Evolutionary conservation across 1,284 basidiomycete genomes (phyloP).

Genomic region (Heterobasidion annosum): DNA sequence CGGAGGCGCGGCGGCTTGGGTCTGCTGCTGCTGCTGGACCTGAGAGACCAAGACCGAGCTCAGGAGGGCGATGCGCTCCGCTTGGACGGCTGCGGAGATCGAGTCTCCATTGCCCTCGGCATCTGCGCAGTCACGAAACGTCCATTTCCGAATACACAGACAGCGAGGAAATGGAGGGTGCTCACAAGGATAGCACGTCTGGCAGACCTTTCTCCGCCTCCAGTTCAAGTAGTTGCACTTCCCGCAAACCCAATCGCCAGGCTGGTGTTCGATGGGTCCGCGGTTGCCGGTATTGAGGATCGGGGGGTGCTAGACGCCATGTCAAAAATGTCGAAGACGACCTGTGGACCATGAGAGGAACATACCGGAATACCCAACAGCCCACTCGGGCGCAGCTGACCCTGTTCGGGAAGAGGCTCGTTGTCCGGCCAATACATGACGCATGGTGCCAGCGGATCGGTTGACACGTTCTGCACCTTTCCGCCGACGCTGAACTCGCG

Average conservation of each 20-base stretch:
- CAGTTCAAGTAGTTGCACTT: conserved; percentile 83
- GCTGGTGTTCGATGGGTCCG: conserved; percentile 79
- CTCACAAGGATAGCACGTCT: conserved; percentile 79
- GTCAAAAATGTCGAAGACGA: neutral
- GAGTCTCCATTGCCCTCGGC: conserved; percentile 81
- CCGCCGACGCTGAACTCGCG: conserved; percentile 64
- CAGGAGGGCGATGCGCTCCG: conserved; percentile 70
- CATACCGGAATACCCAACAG: conserved; percentile 46
- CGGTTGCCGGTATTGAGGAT: conserved; percentile 86
- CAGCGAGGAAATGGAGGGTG: conserved; percentile 12
- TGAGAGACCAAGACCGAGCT: conserved; percentile 47
- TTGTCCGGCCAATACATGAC: conserved; percentile 86
- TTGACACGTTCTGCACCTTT: conserved; percentile 67
- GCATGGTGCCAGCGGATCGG: conserved; percentile 59
- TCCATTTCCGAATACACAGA: neutral
- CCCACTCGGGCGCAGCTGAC: conserved; percentile 60
- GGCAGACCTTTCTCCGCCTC: conserved; percentile 80
- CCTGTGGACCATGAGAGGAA: conserved; percentile 3
- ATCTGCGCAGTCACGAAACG: conserved; percentile 29
- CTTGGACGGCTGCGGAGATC: conserved; percentile 70
- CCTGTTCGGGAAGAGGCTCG: conserved; percentile 66
- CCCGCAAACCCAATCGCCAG: conserved; percentile 85
- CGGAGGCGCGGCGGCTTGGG: conserved; percentile 21
- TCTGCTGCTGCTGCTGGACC: neutral
- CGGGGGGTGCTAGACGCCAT: conserved; percentile 51